phyloP scores from a whole-genome alignment of 2,329 filamentous ascomycete species.

The Aaosphaeria arxii region DNA sequence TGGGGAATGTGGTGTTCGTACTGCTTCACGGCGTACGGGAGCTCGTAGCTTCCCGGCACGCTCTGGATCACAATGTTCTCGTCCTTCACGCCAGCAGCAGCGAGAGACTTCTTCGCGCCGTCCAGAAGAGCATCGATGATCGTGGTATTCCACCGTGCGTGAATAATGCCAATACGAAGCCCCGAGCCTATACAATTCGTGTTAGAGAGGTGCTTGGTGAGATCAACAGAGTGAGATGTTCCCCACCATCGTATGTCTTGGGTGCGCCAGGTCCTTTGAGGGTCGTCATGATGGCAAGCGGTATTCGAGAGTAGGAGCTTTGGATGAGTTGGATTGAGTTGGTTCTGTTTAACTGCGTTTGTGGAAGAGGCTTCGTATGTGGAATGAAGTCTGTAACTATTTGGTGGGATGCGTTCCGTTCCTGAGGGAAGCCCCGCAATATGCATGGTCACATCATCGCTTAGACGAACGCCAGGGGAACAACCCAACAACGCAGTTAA shows the following conservation, averaged over 20 bases:
- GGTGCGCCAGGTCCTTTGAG: constrained; percentile 63
- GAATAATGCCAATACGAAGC: constrained; percentile 90
- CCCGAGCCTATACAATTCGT: constrained; percentile 42
- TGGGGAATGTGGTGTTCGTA: constrained; percentile 40
- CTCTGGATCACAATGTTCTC: constrained; percentile 86
- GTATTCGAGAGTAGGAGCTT: neutral
- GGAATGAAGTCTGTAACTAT: no score
- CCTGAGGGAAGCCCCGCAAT: no score
- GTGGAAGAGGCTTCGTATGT: no score
- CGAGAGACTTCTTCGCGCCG: constrained; percentile 75
- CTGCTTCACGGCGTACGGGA: constrained; percentile 87
- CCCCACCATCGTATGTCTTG: constrained; percentile 55
- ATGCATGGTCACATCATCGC: no score
- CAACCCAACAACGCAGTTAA: no score
- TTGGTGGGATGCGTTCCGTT: no score
- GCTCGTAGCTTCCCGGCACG: constrained; percentile 91
- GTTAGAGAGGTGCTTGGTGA: neutral
- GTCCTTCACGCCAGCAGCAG: constrained; percentile 75
- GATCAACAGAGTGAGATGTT: neutral
- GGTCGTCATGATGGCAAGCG: constrained; percentile 34
- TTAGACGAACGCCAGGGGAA: no score
- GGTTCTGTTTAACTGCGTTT: no score
- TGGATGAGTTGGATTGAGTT: neutral
- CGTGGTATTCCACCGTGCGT: constrained; percentile 89
- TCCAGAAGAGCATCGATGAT: constrained; percentile 84